phyloP scores from a whole-genome alignment of 805 yeast species.

The Starmerella geochares region DNA sequence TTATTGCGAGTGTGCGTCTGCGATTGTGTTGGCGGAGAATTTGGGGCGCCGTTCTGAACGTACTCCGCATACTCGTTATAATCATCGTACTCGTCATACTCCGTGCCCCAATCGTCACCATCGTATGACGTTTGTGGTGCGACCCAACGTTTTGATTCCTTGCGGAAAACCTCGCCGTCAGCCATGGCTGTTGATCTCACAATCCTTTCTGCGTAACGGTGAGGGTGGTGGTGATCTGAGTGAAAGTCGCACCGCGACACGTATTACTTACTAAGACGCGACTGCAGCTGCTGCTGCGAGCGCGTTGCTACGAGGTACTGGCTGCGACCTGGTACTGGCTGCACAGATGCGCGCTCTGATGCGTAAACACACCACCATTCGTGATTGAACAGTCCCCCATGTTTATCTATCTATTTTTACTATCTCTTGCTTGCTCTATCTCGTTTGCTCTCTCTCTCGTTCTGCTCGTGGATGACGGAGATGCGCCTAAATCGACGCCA shows the following conservation, averaged over 20 bases:
- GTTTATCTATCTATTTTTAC: too few species aligned
- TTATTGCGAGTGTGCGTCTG: not conserved
- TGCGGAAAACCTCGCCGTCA: constrained; percentile 18
- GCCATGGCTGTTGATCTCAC: constrained; percentile 6
- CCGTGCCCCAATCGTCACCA: constrained; percentile 34
- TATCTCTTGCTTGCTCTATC: too few species aligned
- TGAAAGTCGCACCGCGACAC: not conserved
- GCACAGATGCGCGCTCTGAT: too few species aligned
- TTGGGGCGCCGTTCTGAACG: not conserved
- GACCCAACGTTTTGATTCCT: constrained; percentile 33
- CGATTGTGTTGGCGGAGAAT: not conserved
- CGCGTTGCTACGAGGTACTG: not conserved
- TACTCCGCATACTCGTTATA: constrained; percentile 5
- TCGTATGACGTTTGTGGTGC: constrained; percentile 31
- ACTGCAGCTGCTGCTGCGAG: not conserved
- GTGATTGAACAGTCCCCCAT: too few species aligned
- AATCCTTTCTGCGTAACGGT: not conserved
- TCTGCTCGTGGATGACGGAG: too few species aligned
- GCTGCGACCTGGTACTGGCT: too few species aligned
- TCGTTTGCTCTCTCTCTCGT: too few species aligned
- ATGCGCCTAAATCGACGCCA: too few species aligned
- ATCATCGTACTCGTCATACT: constrained; percentile 24
- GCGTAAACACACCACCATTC: too few species aligned
- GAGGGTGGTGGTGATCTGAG: not conserved
- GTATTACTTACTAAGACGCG: not conserved